Evolutionary conservation across 495 filamentous ascomycete species (phyloP).

Genomic region (Oleoguttula mirabilis): DNA sequence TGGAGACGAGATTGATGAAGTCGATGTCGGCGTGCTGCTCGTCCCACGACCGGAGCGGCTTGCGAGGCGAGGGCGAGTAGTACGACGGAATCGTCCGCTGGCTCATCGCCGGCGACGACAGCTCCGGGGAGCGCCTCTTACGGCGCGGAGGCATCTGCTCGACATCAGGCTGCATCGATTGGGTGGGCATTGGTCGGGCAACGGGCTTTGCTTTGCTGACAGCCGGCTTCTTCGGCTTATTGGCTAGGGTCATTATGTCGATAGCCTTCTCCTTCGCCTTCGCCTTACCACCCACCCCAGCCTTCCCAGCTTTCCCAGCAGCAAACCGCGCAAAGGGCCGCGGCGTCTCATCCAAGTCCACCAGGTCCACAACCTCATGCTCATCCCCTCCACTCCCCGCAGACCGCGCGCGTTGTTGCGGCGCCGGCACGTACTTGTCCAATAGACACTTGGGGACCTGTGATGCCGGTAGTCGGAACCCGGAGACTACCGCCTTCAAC

Average conservation of each 20-base stretch:
- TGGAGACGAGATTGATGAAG: conserved; percentile 19
- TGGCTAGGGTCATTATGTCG: too few relatives aligned
- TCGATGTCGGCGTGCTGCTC: conserved; percentile 1
- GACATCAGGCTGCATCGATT: background rate
- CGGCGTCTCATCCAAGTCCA: background rate
- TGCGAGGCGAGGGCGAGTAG: conserved; percentile 18
- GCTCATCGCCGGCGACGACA: conserved; percentile 10
- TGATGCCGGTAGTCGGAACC: background rate
- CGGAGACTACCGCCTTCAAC: background rate
- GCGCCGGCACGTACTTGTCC: background rate
- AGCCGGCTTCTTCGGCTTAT: too few relatives aligned
- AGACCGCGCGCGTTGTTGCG: too few relatives aligned
- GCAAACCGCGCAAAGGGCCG: background rate
- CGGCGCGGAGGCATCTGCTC: conserved; percentile 7
- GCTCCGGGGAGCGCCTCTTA: conserved; percentile 11
- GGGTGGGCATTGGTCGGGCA: background rate
- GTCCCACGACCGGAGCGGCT: background rate
- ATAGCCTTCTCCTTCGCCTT: too few relatives aligned
- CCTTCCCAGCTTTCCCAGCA: too few relatives aligned
- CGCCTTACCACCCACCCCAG: too few relatives aligned
- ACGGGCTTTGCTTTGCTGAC: too few relatives aligned
- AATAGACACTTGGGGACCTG: background rate
- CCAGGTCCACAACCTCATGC: background rate
- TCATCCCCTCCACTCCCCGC: too few relatives aligned
- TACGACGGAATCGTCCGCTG: conserved; percentile 12